phyloP scores from a whole-genome alignment of 805 yeast genomes.

The Candida germanica region DNA sequence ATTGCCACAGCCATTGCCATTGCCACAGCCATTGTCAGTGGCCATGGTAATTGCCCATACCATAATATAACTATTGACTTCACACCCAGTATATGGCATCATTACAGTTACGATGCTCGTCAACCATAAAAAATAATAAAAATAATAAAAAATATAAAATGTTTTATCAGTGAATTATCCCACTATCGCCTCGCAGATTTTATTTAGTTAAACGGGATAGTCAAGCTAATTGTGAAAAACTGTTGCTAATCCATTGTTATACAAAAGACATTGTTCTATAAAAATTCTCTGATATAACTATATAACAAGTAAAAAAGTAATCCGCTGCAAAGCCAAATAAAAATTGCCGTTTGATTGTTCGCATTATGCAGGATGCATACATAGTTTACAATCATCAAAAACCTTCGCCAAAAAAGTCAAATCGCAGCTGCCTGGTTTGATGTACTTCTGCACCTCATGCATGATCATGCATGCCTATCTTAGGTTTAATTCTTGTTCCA shows the following conservation, averaged over 20 bases:
- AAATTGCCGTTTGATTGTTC: conserved; percentile 6
- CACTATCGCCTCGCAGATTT: neutral
- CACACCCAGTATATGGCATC: neutral
- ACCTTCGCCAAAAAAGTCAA: conserved; percentile 2
- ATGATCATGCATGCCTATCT: conserved; percentile 1
- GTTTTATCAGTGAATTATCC: neutral
- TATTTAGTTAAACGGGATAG: neutral
- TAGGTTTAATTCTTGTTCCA: neutral
- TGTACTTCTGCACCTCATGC: neutral
- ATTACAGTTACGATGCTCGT: neutral
- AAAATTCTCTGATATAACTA: neutral
- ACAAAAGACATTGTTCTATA: neutral
- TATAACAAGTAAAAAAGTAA: no score
- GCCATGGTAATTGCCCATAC: no score
- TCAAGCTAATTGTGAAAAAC: neutral
- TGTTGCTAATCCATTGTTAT: neutral
- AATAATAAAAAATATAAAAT: no score
- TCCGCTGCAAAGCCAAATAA: neutral
- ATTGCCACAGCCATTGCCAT: neutral
- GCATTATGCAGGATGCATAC: neutral
- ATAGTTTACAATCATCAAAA: conserved; percentile 2
- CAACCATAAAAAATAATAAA: neutral
- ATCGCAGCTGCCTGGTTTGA: neutral
- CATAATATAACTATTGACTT: no score
- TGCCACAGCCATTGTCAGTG: neutral